phyloP scores from a whole-genome alignment of 495 filamentous ascomycete species.

The Penicillium mononematosum region DNA sequence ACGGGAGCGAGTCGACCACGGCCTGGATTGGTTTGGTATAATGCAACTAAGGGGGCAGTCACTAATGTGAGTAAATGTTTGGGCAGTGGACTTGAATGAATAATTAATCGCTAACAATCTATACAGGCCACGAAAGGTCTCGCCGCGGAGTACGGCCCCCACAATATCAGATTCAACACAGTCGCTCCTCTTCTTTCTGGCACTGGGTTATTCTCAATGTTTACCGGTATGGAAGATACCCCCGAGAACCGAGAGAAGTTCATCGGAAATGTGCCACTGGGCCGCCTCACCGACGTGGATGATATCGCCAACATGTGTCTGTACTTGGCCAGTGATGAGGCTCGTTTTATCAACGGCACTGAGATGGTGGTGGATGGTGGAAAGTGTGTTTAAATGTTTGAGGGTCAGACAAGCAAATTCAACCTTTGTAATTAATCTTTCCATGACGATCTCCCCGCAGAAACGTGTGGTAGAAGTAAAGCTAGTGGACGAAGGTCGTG shows the following conservation, averaged over 20 bases:
- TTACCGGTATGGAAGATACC: slow-evolving; percentile 65
- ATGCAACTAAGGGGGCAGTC: slow-evolving; percentile 65
- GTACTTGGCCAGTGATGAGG: slow-evolving; percentile 67
- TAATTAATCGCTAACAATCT: not conserved
- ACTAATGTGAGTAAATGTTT: slow-evolving; percentile 48
- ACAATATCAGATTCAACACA: slow-evolving; percentile 64
- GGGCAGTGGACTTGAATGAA: not conserved
- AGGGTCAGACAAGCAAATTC: not conserved
- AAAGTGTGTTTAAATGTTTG: slow-evolving; percentile 31
- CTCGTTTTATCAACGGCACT: slow-evolving; percentile 66
- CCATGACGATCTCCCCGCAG: slow-evolving; percentile 6
- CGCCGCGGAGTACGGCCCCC: slow-evolving; percentile 64
- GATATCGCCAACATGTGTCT: slow-evolving; percentile 67
- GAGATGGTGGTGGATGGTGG: slow-evolving; percentile 45
- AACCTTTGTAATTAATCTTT: not conserved
- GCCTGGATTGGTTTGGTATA: slow-evolving; percentile 70
- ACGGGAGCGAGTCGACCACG: slow-evolving; percentile 62
- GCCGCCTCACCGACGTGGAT: slow-evolving; percentile 59
- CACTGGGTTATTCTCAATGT: slow-evolving; percentile 63
- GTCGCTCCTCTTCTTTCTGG: slow-evolving; percentile 61
- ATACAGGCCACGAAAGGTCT: slow-evolving; percentile 60
- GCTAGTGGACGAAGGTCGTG: too few relatives aligned
- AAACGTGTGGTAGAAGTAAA: not conserved
- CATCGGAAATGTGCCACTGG: slow-evolving; percentile 63
- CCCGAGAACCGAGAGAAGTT: slow-evolving; percentile 68